These are phyloP conservation scores for Hygrophila difformis DNA, from an alignment of 257 asterid species.

Conservation along the genomic window DNA sequence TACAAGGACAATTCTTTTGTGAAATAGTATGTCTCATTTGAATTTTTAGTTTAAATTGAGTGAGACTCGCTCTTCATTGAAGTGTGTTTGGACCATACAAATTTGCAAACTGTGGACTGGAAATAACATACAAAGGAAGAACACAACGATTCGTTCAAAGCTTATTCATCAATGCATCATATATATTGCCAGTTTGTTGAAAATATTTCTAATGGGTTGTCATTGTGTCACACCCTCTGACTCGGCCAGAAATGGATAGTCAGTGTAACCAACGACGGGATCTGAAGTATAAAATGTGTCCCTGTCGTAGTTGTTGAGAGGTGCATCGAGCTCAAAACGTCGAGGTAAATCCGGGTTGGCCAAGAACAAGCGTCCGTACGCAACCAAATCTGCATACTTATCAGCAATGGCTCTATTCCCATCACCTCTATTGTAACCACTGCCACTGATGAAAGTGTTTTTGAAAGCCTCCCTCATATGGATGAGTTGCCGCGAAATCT, in stretches of 20 bases:
- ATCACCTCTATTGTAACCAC: slow-evolving; percentile 38
- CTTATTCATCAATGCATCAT: too few species aligned
- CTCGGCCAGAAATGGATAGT: slow-evolving; percentile 72
- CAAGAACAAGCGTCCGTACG: slow-evolving; percentile 60
- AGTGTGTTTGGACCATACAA: too few species aligned
- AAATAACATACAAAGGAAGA: too few species aligned
- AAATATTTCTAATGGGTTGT: too few species aligned
- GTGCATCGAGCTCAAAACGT: slow-evolving; percentile 41
- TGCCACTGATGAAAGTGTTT: slow-evolving; percentile 53
- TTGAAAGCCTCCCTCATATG: slow-evolving; percentile 42
- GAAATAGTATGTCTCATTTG: too few species aligned
- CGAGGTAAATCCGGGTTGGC: slow-evolving; percentile 65
- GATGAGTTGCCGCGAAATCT: slow-evolving; percentile 19
- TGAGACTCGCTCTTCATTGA: too few species aligned
- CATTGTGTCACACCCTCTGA: too few species aligned
- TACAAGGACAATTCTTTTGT: too few species aligned
- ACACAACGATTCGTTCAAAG: too few species aligned
- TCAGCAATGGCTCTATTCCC: slow-evolving; percentile 40
- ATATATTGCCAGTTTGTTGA: too few species aligned
- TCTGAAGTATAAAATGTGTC: slow-evolving; percentile 48
- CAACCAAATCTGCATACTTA: slow-evolving; percentile 42
- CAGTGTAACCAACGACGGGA: slow-evolving; percentile 72
- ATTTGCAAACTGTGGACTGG: too few species aligned
- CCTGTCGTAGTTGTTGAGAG: slow-evolving; percentile 43
- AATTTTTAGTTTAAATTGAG: too few species aligned